Evolutionary conservation across 2,329 filamentous ascomycete species (phyloP).

Genomic region (Calonectria henricotiae): DNA sequence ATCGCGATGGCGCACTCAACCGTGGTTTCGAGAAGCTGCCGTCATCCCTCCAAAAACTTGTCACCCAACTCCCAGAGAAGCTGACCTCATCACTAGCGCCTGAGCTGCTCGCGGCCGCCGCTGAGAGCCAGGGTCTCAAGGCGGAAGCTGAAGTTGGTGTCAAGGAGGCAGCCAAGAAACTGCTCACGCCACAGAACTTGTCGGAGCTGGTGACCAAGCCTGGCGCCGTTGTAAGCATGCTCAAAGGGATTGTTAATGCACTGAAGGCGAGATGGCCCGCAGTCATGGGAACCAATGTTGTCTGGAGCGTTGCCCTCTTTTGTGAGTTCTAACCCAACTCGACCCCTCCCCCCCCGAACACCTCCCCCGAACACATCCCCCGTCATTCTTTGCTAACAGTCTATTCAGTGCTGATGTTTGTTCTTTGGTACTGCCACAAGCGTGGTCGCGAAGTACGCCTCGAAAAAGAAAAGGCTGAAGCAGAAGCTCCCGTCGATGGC

Average conservation of each 20-base stretch:
- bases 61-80: constrained; percentile 87
- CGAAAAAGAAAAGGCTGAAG: constrained; percentile 68
- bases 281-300: constrained; percentile 90
- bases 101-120: constrained; percentile 85
- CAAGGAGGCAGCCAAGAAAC: constrained; percentile 76
- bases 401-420: constrained; percentile 84
- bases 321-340: constrained; percentile 69
- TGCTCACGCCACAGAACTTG: constrained; percentile 80
- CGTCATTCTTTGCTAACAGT: constrained; percentile 23
- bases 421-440: constrained; percentile 99
- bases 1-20: constrained; percentile 74
- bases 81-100: constrained; percentile 83
- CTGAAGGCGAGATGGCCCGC: constrained; percentile 91
- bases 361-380: too few species aligned
- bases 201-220: constrained; percentile 89
- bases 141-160: constrained; percentile 71
- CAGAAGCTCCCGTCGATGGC: constrained; percentile 58
- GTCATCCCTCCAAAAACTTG: constrained; percentile 85
- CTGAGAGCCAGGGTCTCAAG: constrained; percentile 80
- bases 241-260: constrained; percentile 92
- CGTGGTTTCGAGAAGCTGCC: constrained; percentile 80
- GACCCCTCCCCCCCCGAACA: neutral
- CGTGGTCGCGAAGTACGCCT: constrained; percentile 89
- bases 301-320: constrained; percentile 92
- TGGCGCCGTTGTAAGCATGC: constrained; percentile 86